phyloP scores from a whole-genome alignment of 495 filamentous ascomycete genomes.

The Penicillium soppii region DNA sequence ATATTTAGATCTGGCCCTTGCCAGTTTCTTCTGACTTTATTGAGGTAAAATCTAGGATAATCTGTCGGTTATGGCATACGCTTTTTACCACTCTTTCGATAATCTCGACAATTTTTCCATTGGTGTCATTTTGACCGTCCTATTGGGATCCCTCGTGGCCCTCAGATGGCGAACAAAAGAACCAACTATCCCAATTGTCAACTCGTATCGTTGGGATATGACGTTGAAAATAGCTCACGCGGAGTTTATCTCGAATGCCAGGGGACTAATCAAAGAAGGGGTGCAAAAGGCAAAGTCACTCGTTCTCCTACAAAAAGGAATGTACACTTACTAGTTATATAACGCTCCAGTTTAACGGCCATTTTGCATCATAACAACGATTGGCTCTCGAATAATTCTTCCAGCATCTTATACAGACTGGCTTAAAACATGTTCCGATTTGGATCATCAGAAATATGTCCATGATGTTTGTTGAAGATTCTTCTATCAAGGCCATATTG shows the following conservation, averaged over 20 bases:
- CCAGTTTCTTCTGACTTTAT: no score
- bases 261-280: neutral
- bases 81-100: no score
- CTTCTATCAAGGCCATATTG: neutral
- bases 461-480: constrained; percentile 2
- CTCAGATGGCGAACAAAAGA: neutral
- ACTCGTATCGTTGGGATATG: neutral
- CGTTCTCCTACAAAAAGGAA: neutral
- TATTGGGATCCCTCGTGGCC: neutral
- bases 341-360: constrained; percentile 8
- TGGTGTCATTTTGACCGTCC: neutral
- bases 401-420: constrained; percentile 9
- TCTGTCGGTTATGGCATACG: no score
- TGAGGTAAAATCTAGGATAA: no score
- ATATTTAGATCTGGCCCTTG: no score
- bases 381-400: constrained; percentile 11
- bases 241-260: neutral
- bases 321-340: no score
- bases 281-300: neutral
- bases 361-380: constrained; percentile 10
- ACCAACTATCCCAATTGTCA: neutral
- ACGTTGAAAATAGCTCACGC: neutral
- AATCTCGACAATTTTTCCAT: no score
- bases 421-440: constrained; percentile 9
- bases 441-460: constrained; percentile 13